Evolutionary conservation across 805 yeast genomes (phyloP).

Genomic region (Jamesozyma spencerorum): DNA sequence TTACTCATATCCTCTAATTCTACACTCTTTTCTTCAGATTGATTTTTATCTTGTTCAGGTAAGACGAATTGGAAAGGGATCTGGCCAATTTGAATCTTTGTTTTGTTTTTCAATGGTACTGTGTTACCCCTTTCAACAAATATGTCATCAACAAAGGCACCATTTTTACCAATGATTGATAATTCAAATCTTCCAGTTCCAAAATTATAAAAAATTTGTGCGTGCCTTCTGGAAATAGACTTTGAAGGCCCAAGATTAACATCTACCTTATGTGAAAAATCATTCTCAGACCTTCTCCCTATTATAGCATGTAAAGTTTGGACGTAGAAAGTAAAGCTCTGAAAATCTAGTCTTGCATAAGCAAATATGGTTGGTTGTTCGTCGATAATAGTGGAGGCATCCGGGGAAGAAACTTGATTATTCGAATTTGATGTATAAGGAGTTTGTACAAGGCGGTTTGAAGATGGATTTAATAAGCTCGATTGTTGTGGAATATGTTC

Average conservation of each 20-base stretch:
- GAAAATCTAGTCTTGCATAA: constrained; percentile 77
- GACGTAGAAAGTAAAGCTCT: constrained; percentile 85
- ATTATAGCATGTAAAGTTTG: constrained; percentile 90
- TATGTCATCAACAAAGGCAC: constrained; percentile 88
- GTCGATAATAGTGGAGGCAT: constrained; percentile 8
- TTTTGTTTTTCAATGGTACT: constrained; percentile 72
- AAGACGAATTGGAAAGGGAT: constrained; percentile 80
- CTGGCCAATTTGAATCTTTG: constrained; percentile 87
- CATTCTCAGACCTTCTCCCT: constrained; percentile 80
- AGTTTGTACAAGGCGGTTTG: neutral
- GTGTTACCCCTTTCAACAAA: constrained; percentile 89
- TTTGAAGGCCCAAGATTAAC: constrained; percentile 88
- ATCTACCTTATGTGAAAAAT: constrained; percentile 65
- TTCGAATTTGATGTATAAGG: neutral
- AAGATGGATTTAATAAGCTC: neutral
- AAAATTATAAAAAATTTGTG: constrained; percentile 91
- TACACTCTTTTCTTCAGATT: constrained; percentile 24
- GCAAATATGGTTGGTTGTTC: constrained; percentile 37
- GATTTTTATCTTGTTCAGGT: constrained; percentile 50
- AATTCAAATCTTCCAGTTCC: constrained; percentile 92
- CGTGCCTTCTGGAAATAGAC: constrained; percentile 89
- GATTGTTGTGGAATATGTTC: neutral
- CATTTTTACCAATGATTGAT: constrained; percentile 87
- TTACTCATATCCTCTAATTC: constrained; percentile 2
- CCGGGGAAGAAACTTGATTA: constrained; percentile 1